Evolutionary conservation across 768 basidiomycete genomes (phyloP).

Genomic region (Sarcodon sp.): DNA sequence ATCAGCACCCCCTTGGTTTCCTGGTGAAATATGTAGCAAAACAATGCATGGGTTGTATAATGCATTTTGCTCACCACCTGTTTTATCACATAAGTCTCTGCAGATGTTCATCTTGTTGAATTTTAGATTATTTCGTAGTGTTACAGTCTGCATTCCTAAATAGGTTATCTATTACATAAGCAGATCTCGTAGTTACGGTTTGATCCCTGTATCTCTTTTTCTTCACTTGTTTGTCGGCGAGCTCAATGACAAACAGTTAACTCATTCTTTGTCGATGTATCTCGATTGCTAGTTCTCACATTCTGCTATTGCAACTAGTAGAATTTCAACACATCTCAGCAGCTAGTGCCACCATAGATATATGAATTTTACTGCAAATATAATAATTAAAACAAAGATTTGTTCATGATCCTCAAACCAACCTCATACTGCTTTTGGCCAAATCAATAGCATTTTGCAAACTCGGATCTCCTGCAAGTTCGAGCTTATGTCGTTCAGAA

Average conservation of each 20-base stretch:
- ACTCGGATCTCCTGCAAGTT: conserved; percentile 87
- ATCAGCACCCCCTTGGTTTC: too few relatives aligned
- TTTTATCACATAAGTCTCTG: conserved; percentile 81
- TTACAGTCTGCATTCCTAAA: too few relatives aligned
- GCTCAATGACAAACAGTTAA: too few relatives aligned
- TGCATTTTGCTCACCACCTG: conserved; percentile 53
- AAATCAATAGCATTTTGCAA: conserved; percentile 97
- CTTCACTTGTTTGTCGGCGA: too few relatives aligned
- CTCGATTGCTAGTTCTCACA: too few relatives aligned
- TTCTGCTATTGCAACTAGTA: too few relatives aligned
- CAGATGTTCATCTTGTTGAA: conserved; percentile 99
- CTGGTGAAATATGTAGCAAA: not conserved
- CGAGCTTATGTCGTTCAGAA: conserved; percentile 76
- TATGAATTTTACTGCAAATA: conserved; percentile 64
- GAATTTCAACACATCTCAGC: too few relatives aligned
- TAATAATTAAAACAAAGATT: not conserved
- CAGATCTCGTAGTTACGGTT: too few relatives aligned
- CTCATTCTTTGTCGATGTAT: too few relatives aligned
- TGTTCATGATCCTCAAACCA: conserved; percentile 2
- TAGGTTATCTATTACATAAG: too few relatives aligned
- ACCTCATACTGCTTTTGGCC: conserved; percentile 92
- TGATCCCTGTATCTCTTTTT: too few relatives aligned
- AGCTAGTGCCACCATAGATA: conserved; percentile 87
- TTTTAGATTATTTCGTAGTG: too few relatives aligned
- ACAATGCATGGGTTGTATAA: not conserved